These are phyloP conservation scores for Thuja plicata DNA, from an alignment of 83 land plant species.

Conservation along the genomic window DNA sequence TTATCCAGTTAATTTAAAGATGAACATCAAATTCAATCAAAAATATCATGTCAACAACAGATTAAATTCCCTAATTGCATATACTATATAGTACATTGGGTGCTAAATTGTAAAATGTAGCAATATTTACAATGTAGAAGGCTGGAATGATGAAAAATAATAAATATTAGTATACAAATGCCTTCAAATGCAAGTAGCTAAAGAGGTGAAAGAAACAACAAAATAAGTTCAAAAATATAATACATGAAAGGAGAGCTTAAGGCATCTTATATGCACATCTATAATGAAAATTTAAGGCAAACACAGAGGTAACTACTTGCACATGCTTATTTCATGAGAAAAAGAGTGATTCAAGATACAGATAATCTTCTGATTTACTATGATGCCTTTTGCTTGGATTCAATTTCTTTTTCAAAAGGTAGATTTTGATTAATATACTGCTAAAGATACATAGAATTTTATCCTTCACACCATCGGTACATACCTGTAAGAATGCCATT, in stretches of 20 bases:
- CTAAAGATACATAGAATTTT: not conserved
- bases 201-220: not conserved
- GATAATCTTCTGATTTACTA: not conserved
- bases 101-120: too few species aligned
- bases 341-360: not conserved
- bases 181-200: too few species aligned
- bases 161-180: too few species aligned
- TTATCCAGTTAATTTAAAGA: too few species aligned
- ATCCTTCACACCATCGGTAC: not conserved
- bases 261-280: not conserved
- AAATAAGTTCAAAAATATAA: not conserved
- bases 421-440: not conserved
- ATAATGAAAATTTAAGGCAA: not conserved
- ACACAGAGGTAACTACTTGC: not conserved
- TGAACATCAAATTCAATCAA: too few species aligned
- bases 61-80: too few species aligned
- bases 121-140: too few species aligned
- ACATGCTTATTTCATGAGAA: not conserved
- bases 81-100: too few species aligned
- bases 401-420: not conserved
- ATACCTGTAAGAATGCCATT: slow-evolving; percentile 92
- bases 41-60: too few species aligned
- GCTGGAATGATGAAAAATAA: too few species aligned
- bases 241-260: not conserved
- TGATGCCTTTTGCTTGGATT: not conserved